Percentiles rank a stretch among this genome's conserved stretches.
Conservation (phyloP, 768 basidiomycete species). For the Tricholoma sp. region DNA sequence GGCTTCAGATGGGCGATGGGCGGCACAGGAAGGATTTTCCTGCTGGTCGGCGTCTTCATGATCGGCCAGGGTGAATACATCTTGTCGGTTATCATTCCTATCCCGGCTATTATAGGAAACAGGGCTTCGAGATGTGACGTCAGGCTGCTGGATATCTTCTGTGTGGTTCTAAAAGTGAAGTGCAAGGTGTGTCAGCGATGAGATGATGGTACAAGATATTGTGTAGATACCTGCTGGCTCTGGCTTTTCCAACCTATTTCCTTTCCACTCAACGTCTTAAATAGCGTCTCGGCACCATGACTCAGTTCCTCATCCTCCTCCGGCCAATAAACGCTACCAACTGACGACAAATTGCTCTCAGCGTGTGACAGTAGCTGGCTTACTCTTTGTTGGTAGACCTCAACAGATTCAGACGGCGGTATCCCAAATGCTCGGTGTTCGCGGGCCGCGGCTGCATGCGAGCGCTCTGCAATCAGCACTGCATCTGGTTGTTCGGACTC, state of each 20-base stretch:
- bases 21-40: constrained; percentile 1
- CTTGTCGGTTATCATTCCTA: background rate
- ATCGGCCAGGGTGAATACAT: background rate
- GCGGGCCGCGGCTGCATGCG: constrained; percentile 33
- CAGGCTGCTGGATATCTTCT: background rate
- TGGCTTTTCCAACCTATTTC: constrained; percentile 9
- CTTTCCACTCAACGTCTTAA: constrained; percentile 32
- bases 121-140: constrained; percentile 8
- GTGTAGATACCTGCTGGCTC: constrained; percentile 10
- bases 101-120: constrained; percentile 13
- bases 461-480: constrained; percentile 16
- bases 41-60: constrained; percentile 12
- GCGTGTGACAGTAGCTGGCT: constrained; percentile 26
- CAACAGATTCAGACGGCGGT: constrained; percentile 38
- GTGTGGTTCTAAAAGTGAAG: background rate
- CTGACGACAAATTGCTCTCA: constrained; percentile 45
- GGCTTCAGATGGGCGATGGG: background rate
- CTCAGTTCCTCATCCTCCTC: constrained; percentile 37
- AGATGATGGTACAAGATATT: no score
- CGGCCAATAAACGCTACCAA: constrained; percentile 35
- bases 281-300: constrained; percentile 43
- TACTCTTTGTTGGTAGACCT: constrained; percentile 14
- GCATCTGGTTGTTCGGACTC: constrained; percentile 11
- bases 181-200: background rate
- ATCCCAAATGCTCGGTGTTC: constrained; percentile 52